Conservation (phyloP, 2,329 filamentous ascomycete genomes). For the Colletotrichum caudatum region DNA sequence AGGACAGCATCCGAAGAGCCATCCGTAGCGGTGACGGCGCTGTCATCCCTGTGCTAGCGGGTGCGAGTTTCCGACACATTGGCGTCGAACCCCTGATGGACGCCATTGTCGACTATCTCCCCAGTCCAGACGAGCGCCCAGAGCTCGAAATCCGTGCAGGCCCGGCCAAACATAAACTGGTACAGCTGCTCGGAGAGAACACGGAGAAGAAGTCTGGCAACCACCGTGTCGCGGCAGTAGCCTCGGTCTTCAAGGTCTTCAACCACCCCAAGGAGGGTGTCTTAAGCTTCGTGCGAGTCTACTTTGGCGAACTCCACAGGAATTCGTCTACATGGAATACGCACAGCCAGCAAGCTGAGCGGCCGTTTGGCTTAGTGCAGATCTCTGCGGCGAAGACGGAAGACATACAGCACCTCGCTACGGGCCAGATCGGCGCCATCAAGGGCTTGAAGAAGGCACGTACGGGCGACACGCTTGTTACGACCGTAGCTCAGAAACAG, state of each 20-base stretch:
- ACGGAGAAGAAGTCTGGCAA: conserved; percentile 49
- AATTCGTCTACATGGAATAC: conserved; percentile 88
- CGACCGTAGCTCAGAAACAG: conserved; percentile 71
- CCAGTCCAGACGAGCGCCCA: conserved; percentile 82
- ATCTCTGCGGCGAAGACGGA: conserved; percentile 91
- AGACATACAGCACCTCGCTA: conserved; percentile 82
- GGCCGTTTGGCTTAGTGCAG: conserved; percentile 83
- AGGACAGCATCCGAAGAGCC: conserved; percentile 78
- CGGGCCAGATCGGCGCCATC: conserved; percentile 94
- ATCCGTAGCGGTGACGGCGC: conserved; percentile 75
- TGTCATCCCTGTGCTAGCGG: conserved; percentile 89
- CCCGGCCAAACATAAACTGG: conserved; percentile 60
- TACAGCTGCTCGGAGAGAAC: conserved; percentile 47
- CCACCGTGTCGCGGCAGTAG: conserved; percentile 59
- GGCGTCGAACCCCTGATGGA: conserved; percentile 93
- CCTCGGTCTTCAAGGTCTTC: conserved; percentile 93
- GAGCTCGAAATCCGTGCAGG: conserved; percentile 82
- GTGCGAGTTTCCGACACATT: conserved; percentile 93
- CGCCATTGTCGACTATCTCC: conserved; percentile 87
- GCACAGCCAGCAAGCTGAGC: conserved; percentile 81
- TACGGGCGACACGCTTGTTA: conserved; percentile 91
- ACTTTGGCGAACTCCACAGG: conserved; percentile 82
- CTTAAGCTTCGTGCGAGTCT: conserved; percentile 91
- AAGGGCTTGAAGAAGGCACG: conserved; percentile 90
- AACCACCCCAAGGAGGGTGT: conserved; percentile 88